These are phyloP conservation scores for Pseudogymnoascus sp. DNA, from an alignment of 2,329 filamentous ascomycete genomes.

Conservation along the genomic window DNA sequence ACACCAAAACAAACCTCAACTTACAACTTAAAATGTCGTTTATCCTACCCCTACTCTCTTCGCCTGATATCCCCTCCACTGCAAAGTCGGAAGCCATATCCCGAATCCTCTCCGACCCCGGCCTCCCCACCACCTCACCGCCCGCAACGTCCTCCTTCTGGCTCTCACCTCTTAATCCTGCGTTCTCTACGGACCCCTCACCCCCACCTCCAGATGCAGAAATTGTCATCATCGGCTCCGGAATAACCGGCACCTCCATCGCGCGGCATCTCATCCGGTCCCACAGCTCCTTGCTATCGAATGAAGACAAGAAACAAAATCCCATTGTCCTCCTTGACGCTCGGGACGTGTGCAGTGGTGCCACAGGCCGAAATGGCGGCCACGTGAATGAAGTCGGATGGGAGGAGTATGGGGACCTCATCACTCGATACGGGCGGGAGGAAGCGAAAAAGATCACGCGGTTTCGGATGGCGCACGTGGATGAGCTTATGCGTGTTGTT, in stretches of 20 bases:
- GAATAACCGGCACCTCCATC: slow-evolving; percentile 41
- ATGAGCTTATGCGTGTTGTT: slow-evolving; percentile 10
- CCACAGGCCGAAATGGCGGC: slow-evolving; percentile 46
- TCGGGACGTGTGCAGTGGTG: slow-evolving; percentile 40
- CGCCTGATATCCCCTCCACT: background rate
- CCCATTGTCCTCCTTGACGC: slow-evolving; percentile 43
- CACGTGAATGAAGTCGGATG: slow-evolving; percentile 41
- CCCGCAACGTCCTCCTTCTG: slow-evolving; percentile 36
- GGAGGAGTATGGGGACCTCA: slow-evolving; percentile 32
- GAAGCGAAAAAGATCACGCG: slow-evolving; percentile 33
- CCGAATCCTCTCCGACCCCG: slow-evolving; percentile 29
- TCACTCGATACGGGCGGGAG: slow-evolving; percentile 26
- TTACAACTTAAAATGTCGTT: background rate
- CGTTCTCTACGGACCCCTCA: slow-evolving; percentile 28
- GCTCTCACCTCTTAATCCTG: slow-evolving; percentile 36
- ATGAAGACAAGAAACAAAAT: background rate
- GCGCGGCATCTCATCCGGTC: slow-evolving; percentile 21
- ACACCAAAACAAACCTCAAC: background rate
- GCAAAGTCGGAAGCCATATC: background rate
- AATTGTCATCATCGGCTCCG: slow-evolving; percentile 45
- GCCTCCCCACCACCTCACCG: slow-evolving; percentile 33
- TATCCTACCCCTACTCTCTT: background rate
- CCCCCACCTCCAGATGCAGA: slow-evolving; percentile 35
- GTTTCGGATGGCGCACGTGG: slow-evolving; percentile 38
- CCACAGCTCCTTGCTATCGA: background rate